Evolutionary conservation across 2,329 filamentous ascomycete species (phyloP).

Genomic region (Epicoccum sorghinum): DNA sequence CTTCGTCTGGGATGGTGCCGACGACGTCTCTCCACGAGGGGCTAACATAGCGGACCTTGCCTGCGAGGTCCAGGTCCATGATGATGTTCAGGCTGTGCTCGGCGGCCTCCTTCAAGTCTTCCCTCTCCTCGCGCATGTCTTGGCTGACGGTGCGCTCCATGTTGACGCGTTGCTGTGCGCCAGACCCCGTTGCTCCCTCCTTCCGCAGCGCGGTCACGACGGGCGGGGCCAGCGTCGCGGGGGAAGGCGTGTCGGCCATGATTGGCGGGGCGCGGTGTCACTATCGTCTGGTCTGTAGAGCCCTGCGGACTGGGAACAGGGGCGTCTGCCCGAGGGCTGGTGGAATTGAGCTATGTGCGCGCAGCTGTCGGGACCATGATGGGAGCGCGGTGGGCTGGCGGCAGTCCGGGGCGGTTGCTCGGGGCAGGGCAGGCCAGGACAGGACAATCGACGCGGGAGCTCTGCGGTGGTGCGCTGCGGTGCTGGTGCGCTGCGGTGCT

Average conservation of each 20-base stretch:
- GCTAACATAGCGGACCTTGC: constrained; percentile 92
- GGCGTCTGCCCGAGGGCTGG: constrained; percentile 39
- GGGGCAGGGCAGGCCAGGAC: not conserved
- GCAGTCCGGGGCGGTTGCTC: constrained; percentile 8
- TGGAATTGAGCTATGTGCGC: constrained; percentile 37
- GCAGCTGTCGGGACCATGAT: constrained; percentile 43
- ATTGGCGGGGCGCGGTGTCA: constrained; percentile 6
- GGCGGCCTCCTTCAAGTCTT: constrained; percentile 92
- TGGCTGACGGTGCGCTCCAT: constrained; percentile 75
- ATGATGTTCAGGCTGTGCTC: constrained; percentile 97
- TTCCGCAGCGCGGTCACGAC: constrained; percentile 52
- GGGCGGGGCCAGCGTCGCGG: constrained; percentile 49
- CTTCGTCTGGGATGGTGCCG: constrained; percentile 73
- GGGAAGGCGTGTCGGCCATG: constrained; percentile 40
- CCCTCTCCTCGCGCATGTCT: constrained; percentile 89
- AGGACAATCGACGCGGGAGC: not conserved
- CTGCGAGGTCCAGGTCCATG: constrained; percentile 89
- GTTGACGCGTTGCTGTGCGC: constrained; percentile 34
- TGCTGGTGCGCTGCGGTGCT: constrained; percentile 6
- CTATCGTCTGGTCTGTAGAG: not conserved
- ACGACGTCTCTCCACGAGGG: constrained; percentile 95
- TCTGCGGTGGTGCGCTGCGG: not conserved
- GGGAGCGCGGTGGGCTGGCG: constrained; percentile 9
- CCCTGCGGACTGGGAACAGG: constrained; percentile 13
- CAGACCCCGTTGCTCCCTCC: constrained; percentile 37